Evolutionary conservation across 2,329 filamentous ascomycete species (phyloP).

Genomic region (Ilyonectria destructans): DNA sequence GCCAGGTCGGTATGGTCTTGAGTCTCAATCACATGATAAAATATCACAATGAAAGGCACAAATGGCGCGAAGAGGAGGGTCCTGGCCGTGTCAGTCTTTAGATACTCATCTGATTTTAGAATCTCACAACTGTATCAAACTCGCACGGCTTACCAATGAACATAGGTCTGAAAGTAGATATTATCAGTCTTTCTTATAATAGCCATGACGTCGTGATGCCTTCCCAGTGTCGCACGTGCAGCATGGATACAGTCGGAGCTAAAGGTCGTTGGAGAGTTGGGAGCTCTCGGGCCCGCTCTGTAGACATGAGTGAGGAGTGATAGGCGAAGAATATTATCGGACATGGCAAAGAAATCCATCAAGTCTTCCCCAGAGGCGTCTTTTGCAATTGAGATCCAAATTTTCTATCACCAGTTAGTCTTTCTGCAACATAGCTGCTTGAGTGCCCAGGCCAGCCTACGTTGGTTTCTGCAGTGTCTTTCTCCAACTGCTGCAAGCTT

Average conservation of each 20-base stretch:
- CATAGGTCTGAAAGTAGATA: neutral
- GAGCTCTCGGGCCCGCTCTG: constrained; percentile 5
- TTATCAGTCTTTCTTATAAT: neutral
- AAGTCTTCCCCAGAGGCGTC: neutral
- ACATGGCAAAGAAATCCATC: constrained; percentile 10
- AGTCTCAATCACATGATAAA: constrained; percentile 11
- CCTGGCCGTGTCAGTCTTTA: neutral
- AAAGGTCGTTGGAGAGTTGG: too few species aligned
- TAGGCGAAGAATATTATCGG: constrained; percentile 30
- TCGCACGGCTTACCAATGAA: constrained; percentile 2
- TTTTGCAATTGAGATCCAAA: too few species aligned
- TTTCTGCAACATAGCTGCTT: too few species aligned
- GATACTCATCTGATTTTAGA: neutral
- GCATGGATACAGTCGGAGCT: too few species aligned
- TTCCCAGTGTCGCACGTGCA: neutral
- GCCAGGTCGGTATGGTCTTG: neutral
- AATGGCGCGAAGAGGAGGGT: constrained; percentile 11
- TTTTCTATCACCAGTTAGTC: neutral
- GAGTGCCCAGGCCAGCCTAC: too few species aligned
- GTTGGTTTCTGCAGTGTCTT: neutral
- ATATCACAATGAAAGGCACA: constrained; percentile 11
- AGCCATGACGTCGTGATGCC: neutral
- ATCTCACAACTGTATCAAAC: neutral
- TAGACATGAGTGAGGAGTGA: constrained; percentile 29
- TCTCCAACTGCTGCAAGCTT: constrained; percentile 7